Evolutionary conservation across 2,329 filamentous ascomycete species (phyloP).

Genomic region (Xylariaceae sp.): DNA sequence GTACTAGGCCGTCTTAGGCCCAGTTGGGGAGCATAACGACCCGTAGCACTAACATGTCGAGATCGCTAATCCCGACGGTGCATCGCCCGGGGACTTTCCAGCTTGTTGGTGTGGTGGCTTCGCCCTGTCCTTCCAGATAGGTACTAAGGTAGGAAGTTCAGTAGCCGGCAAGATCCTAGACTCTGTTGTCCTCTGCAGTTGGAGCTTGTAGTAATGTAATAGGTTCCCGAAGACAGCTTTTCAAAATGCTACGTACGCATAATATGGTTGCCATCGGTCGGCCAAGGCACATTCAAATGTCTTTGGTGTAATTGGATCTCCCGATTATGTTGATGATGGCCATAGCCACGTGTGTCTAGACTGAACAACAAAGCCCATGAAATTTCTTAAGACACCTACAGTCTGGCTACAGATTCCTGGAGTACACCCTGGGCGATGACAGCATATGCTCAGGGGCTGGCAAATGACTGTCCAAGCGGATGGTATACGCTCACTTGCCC

Average conservation of each 20-base stretch:
- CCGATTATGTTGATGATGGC: no score
- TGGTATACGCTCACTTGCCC: not conserved
- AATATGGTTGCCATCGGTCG: no score
- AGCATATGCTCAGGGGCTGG: conserved; percentile 14
- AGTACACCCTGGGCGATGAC: conserved; percentile 7
- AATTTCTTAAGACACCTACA: conserved; percentile 3
- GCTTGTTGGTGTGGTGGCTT: not conserved
- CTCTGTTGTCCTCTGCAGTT: no score
- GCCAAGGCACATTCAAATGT: no score
- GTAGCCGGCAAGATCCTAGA: no score
- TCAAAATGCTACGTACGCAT: no score
- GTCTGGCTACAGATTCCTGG: not conserved
- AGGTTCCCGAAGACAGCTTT: no score
- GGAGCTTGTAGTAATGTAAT: no score
- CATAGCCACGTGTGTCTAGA: no score
- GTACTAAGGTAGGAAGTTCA: no score
- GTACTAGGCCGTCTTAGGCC: conserved; percentile 5
- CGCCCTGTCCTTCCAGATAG: no score
- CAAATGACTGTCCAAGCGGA: conserved; percentile 7
- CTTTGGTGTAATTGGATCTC: no score
- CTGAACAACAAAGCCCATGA: not conserved
- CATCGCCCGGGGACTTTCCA: not conserved
- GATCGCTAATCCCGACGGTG: conserved; percentile 1
- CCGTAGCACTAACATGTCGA: not conserved
- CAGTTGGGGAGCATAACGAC: not conserved